Evolutionary conservation across 345 rosid species (phyloP).

Genomic region (Laguncularia racemosa): DNA sequence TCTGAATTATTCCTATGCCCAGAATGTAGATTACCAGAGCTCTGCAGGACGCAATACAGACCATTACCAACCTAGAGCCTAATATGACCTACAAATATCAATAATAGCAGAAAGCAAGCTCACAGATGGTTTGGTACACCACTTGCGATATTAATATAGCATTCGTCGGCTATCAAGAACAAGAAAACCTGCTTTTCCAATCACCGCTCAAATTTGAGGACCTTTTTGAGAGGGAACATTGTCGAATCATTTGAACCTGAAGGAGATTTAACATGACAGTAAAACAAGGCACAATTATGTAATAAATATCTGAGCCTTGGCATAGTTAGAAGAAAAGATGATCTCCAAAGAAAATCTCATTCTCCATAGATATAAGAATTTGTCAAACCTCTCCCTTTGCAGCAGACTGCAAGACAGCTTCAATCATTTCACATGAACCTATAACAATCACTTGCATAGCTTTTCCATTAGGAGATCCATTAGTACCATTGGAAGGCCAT

Average conservation of each 20-base stretch:
- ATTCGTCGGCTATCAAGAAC: constrained; percentile 99
- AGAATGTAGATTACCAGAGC: constrained; percentile 65
- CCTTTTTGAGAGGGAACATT: constrained; percentile 95
- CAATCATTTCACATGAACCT: constrained; percentile 98
- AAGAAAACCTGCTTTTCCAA: constrained; percentile 99
- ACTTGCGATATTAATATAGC: constrained; percentile 95
- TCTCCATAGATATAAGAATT: neutral
- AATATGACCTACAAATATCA: no score
- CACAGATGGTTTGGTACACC: constrained; percentile 81
- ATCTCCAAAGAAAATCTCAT: no score
- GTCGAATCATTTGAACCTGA: constrained; percentile 97
- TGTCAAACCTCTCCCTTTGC: constrained; percentile 82
- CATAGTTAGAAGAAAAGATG: constrained; percentile 2
- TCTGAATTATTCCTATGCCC: constrained; percentile 94
- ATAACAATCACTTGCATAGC: constrained; percentile 90
- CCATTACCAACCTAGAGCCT: neutral
- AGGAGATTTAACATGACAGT: constrained; percentile 7
- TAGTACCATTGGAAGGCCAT: constrained; percentile 72
- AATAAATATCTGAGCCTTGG: neutral
- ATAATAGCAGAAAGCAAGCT: constrained; percentile 21
- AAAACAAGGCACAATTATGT: constrained; percentile 3
- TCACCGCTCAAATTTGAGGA: constrained; percentile 96
- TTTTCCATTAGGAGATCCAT: constrained; percentile 95
- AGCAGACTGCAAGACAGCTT: constrained; percentile 97
- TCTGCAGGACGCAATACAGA: constrained; percentile 22